Base-by-base conservation (phyloP, 306 rosid species). In the Myrica gale region DNA sequence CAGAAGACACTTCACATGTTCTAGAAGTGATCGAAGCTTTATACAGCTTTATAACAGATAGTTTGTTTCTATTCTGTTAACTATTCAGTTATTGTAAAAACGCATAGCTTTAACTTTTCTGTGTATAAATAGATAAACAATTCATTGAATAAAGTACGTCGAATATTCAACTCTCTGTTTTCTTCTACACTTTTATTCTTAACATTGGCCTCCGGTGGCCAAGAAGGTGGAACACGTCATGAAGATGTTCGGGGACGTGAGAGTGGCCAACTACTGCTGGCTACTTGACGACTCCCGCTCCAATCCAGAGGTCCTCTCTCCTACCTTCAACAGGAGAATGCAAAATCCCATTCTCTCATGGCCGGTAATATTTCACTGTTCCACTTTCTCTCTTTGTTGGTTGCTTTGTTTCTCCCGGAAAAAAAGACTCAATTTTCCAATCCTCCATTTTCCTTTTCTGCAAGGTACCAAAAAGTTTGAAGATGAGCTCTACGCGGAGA, bases 271-370 rank as follows among this genome's bases (percentile, higher is more conserved):
- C 76, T 92, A 92, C 85, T 92, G 89, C 39, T 92, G 98, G 97
- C 94, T 92, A 44, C 93, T 97, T 5, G 93, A 95, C 44, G 98
- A 95, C 79, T 84, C 96, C 42, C 95, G 98, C 74, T 78, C 87
- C 72, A 61, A 88, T 71, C 85, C 95, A 0, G 87, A 85, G 11
- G 83, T 92, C 15, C 89, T 92, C 89, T 92, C 66, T 84, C 90
- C 23, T 79, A 95, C 79, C 90, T 92, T 75, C 65, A 73, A 45
- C 86, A 88, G 63, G 97, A 92, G 74, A 95, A 95, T 80, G 84
- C 73, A 13, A 89, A 90, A 74, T 77, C 92, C 0, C 83, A 90
- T 43, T 82, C 86, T 69, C 20, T 86, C 74, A 89, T 92, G 96
- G 78, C 93, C 7, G 96, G 97, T 91, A 80, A 20, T 45, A 32